A percentile compares a stretch with the other conserved stretches of the same genome.
Conservation (phyloP, 2,329 filamentous ascomycete genomes). For the Ophiobolus disseminans region DNA sequence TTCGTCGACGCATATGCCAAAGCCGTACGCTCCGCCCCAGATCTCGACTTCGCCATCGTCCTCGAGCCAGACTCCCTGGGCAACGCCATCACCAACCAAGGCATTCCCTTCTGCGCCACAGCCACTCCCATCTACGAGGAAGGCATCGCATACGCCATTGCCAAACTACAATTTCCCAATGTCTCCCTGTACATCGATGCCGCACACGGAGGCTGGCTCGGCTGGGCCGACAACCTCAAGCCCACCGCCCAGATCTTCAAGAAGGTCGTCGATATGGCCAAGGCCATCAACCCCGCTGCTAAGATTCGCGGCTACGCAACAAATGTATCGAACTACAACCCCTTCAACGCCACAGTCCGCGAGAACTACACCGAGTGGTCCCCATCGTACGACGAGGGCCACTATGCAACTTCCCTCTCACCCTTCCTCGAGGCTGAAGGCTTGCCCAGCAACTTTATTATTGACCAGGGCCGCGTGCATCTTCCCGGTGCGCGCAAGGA, state of each 20-base stretch:
- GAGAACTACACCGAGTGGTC: slow-evolving; percentile 35
- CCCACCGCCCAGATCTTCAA: slow-evolving; percentile 35
- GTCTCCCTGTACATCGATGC: slow-evolving; percentile 39
- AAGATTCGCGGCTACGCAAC: slow-evolving; percentile 37
- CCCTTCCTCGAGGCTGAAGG: slow-evolving; percentile 31
- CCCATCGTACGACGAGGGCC: slow-evolving; percentile 33
- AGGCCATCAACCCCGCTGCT: slow-evolving; percentile 27
- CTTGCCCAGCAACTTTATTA: slow-evolving; percentile 35
- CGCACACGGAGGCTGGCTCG: slow-evolving; percentile 40
- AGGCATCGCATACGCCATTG: slow-evolving; percentile 39
- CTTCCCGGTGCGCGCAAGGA: slow-evolving; percentile 29
- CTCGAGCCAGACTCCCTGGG: slow-evolving; percentile 37
- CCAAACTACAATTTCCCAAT: slow-evolving; percentile 37
- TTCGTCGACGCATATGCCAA: slow-evolving; percentile 38
- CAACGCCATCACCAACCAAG: slow-evolving; percentile 39
- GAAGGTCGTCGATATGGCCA: slow-evolving; percentile 30
- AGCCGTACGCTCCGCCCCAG: slow-evolving; percentile 28
- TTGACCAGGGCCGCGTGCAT: slow-evolving; percentile 37
- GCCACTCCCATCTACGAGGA: slow-evolving; percentile 37
- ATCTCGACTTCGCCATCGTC: slow-evolving; percentile 39
- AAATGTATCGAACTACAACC: slow-evolving; percentile 40
- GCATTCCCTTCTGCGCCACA: slow-evolving; percentile 27
- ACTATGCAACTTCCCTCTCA: slow-evolving; percentile 30
- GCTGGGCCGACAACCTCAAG: slow-evolving; percentile 38
- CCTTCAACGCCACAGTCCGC: slow-evolving; percentile 31